Base-by-base conservation (phyloP, 352 stramenopile genomes). In the Blastocystis sp. region DNA sequence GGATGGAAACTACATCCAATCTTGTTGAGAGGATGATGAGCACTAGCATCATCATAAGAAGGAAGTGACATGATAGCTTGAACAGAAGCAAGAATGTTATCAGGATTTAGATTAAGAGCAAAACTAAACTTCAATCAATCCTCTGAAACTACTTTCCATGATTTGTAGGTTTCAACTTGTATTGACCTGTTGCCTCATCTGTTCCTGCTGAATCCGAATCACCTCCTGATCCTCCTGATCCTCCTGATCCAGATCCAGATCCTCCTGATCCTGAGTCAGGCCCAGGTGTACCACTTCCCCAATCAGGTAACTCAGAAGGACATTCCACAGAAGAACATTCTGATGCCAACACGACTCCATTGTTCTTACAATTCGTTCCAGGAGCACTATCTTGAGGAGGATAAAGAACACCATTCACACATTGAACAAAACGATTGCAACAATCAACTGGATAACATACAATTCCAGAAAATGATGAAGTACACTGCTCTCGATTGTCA, bases 381-480 rank as follows among this genome's bases (percentile, higher is more conserved):
- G 16, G 19, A 24, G 71, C 52, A 57, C 16, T 46, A 2, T 69
- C 39, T 32, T 83, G 71, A 29, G 71, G 71, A n/a, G 52, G 52
- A 83, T 83, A 69, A 12, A 83, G 16, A 19, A 69, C 52, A 66
- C 71, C 71, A 59, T 83, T 59, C 46, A 69, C 71, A 83, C 71
- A 83, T 43, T 83, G 71, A 27, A 83, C 71, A 27, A 83, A 83
- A 12, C 57, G 27, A n/a, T 39, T 19, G 24, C 71, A 83, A 69
- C 71, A 83, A 39, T 83, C 71, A 37, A 83, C 24, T 9, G 71
- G 71, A 59, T 83, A 83, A 43, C 71, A 83, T 9, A 83, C 57
- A 6, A 83, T 69, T 21, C 71, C 71, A 16, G 35, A 61, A 83
- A 83, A 83, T 46, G 27, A 42, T 9, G n/a, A 14, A 19, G n/a